phyloP scores from a whole-genome alignment of 2,329 filamentous ascomycete species.

The Pyrenochaeta sp. region DNA sequence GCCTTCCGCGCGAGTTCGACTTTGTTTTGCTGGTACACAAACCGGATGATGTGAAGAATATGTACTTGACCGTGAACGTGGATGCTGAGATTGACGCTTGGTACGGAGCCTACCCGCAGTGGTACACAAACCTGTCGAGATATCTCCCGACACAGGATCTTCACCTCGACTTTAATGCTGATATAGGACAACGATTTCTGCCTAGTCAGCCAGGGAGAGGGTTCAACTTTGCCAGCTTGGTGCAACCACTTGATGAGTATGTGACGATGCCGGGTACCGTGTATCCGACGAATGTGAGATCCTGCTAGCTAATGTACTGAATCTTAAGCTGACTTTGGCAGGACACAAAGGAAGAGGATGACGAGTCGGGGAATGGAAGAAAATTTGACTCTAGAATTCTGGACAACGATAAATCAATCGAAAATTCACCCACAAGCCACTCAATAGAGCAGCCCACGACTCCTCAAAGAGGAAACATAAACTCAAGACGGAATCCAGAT shows the following conservation, averaged over 20 bases:
- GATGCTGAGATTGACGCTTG: conserved; percentile 53
- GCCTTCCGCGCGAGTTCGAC: conserved; percentile 61
- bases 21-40: conserved; percentile 61
- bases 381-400: neutral
- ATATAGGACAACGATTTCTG: conserved; percentile 56
- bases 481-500: conserved; percentile 3
- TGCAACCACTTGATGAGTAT: conserved; percentile 54
- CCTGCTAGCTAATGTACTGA: neutral
- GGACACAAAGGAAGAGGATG: conserved; percentile 14
- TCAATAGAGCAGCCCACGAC: conserved; percentile 9
- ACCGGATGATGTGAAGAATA: conserved; percentile 49
- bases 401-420: conserved; percentile 12
- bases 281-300: conserved; percentile 41
- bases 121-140: conserved; percentile 48
- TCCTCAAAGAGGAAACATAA: conserved; percentile 9
- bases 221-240: conserved; percentile 58
- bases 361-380: conserved; percentile 1
- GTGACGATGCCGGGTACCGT: conserved; percentile 56
- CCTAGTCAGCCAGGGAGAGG: conserved; percentile 46
- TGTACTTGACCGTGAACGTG: conserved; percentile 54
- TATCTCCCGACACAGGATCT: conserved; percentile 51
- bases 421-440: conserved; percentile 6
- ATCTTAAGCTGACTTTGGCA: conserved; percentile 2
- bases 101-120: conserved; percentile 53
- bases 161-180: conserved; percentile 51